Conservation (phyloP, 768 basidiomycete species). For the Dendrothele bispora region DNA sequence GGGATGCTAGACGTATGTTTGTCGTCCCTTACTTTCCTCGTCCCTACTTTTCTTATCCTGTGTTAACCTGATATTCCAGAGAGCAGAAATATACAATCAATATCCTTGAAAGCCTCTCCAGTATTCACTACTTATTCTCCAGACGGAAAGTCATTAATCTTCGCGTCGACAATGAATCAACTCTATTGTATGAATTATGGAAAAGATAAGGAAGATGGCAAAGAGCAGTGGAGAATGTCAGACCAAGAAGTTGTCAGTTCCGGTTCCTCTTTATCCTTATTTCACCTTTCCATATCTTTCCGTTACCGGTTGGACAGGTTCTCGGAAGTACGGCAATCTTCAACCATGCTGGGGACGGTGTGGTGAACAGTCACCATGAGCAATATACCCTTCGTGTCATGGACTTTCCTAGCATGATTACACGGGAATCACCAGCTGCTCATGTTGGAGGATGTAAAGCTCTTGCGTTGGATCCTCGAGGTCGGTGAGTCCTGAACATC, state of each 20-base stretch:
- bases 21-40: background rate
- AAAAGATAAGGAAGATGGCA: slow-evolving; percentile 49
- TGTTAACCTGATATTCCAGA: slow-evolving; percentile 38
- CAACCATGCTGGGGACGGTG: slow-evolving; percentile 72
- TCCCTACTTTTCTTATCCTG: background rate
- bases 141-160: slow-evolving; percentile 66
- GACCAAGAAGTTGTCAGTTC: slow-evolving; percentile 58
- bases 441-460: slow-evolving; percentile 82
- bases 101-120: slow-evolving; percentile 57
- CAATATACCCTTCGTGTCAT: slow-evolving; percentile 68
- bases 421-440: slow-evolving; percentile 64
- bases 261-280: slow-evolving; percentile 27
- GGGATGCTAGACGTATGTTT: slow-evolving; percentile 78
- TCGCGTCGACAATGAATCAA: slow-evolving; percentile 58
- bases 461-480: slow-evolving; percentile 77
- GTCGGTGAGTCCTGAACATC: slow-evolving; percentile 42
- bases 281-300: slow-evolving; percentile 21
- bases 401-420: slow-evolving; percentile 61
- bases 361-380: slow-evolving; percentile 64
- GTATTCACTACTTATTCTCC: slow-evolving; percentile 71
- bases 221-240: slow-evolving; percentile 45
- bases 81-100: slow-evolving; percentile 66
- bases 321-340: slow-evolving; percentile 70
- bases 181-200: slow-evolving; percentile 62
- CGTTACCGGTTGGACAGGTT: slow-evolving; percentile 28